These are phyloP conservation scores for Quercus suber DNA, from an alignment of 306 rosid genomes.

Conservation along the genomic window DNA sequence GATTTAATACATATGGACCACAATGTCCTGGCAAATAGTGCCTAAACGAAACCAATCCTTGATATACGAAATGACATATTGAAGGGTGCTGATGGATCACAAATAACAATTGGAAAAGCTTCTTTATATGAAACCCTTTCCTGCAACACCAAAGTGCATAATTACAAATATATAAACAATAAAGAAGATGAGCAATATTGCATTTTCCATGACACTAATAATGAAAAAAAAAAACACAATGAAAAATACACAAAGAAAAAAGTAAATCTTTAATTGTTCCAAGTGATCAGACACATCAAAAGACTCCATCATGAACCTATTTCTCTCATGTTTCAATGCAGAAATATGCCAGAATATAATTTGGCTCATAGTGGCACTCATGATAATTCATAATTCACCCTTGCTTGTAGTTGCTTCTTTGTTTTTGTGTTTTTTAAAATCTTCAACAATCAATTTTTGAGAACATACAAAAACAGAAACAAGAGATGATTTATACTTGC, in stretches of 20 bases:
- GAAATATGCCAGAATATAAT: neutral
- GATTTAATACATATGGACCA: neutral
- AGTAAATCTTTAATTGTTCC: neutral
- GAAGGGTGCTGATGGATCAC: conserved; percentile 49
- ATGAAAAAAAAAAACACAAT: neutral
- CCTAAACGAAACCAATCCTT: conserved; percentile 64
- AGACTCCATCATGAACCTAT: neutral
- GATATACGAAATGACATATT: conserved; percentile 79
- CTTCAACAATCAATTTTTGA: neutral
- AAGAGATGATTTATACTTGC: neutral
- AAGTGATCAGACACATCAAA: conserved; percentile 6
- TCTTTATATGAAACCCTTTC: conserved; percentile 62
- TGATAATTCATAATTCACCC: neutral
- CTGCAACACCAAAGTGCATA: conserved; percentile 41
- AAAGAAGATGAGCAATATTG: conserved; percentile 7
- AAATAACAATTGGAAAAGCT: conserved; percentile 66
- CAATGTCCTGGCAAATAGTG: conserved; percentile 22
- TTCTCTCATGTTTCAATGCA: too few species aligned
- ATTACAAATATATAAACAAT: conserved; percentile 14
- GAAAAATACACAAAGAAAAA: neutral
- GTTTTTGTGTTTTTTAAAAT: neutral
- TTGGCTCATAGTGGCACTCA: conserved; percentile 1
- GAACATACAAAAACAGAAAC: neutral
- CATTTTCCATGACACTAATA: conserved; percentile 3
- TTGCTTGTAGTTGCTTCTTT: neutral